Evolutionary conservation across 2,329 filamentous ascomycete genomes (phyloP), one percentile per base, ranked within the genome.

Genomic region (Sporothrix curviconia): DNA sequence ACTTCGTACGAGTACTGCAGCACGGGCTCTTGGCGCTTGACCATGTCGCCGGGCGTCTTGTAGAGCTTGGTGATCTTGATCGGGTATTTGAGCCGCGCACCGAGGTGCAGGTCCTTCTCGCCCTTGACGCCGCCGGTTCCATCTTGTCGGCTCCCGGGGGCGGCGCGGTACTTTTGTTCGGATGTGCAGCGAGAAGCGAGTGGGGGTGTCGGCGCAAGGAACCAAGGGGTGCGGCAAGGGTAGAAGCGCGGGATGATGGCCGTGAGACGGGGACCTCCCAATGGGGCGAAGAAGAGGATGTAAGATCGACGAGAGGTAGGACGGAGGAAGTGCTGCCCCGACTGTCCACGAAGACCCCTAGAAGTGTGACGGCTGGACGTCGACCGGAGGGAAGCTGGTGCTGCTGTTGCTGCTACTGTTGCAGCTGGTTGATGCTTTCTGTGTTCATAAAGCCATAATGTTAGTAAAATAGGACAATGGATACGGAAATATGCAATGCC

Each of bases 1-100:
- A 92, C 66, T 85, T n/a, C 85, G 75, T 92, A 99, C 61, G 85
- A 85, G 78, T 96, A 99, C 70, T 89, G 84, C 69, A 99, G 85
- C 57, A 97, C 79, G 56, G 84, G 80, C 66, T 91, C 87, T 67
- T 90, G 78, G 71, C 87, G 87, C 66, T 83, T 80, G 67, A 99
- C 82, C 61, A 80, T 69, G 66, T 96, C 90, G 71, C 89, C 87
- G 19, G 83, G 81, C 63, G 79, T 76, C 72, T 90, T 91, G 64
- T 92, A 81, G 60, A 97, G 80, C 71, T 90, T 87, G 66, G 86
- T 91, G 72, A 99, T 86, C 65, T 87, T 95, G 73, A 97, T 92
- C 66, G 94, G 94, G 73, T 97, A 99, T 72, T 87, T 88, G 65
- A 96, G 83, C 72, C 82, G 78, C 65, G 78, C 72, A 67, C 82